Base-by-base conservation (phyloP, 768 basidiomycete genomes). In the Rhodotorula toruloides region DNA sequence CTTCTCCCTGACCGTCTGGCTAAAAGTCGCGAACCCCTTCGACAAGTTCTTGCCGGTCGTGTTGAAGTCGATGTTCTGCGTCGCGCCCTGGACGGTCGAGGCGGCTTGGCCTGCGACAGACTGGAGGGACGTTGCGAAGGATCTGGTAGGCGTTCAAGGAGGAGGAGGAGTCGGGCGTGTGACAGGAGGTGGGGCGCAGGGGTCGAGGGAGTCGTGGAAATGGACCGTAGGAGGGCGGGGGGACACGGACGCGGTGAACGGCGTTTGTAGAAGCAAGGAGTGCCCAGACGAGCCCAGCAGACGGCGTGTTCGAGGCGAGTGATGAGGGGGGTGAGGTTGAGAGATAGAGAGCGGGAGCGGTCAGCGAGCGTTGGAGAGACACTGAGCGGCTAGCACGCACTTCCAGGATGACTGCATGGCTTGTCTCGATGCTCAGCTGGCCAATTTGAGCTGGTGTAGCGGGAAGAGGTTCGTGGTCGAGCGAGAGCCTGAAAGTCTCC, bases 1-100 rank as follows among this genome's bases (percentile, higher is more conserved):
- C 54, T 88, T 83, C 79, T 98, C 94, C 58, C 79, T 78, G 58
- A 60, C 58, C 4, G 55, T 49, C 57, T 75, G 74, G 25, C 53
- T 32, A 21, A 74, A 32, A 42, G 34, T 72, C 14, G 48, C 43
- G 50, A 75, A 73, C 7, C 52, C 48, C 43, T 65, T 64, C 13
- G 61, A 40, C 54, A 67, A 52, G 43, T 46, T 64, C 56, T 57
- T 54, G 27, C 31, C n/a, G 29, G 65, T 67, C 31, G 40, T 25
- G 59, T 64, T 67, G 42, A 71, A 27, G 60, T 71, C 66, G 59
- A 71, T 46, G n/a, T 54, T 37, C 5, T 22, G 4, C 29, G 59
- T 53, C 0, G 66, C 70, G 42, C 63, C 60, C 25, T 58, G 56
- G 39, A 62, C 66, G 39, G 59, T 47, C 8, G 49, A 39, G 9